phyloP scores from a whole-genome alignment of 345 rosid genomes.

The Geranium rotundifolium region DNA sequence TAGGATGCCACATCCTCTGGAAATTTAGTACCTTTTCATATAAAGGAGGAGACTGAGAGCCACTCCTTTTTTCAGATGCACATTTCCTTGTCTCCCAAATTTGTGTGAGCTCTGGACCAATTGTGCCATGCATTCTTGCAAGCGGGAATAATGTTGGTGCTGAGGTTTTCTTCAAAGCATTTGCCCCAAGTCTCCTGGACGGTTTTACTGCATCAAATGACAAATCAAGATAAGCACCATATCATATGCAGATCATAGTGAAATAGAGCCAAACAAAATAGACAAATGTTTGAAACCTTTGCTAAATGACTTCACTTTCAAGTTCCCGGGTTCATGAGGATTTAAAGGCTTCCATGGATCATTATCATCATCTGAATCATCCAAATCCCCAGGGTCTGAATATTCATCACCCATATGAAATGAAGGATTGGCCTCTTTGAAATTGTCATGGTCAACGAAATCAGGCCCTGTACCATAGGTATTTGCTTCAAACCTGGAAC shows the following conservation, averaged over 20 bases:
- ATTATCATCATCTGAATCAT: conserved; percentile 50
- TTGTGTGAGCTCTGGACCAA: too few relatives aligned
- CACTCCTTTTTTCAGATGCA: too few relatives aligned
- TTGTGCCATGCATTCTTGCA: too few relatives aligned
- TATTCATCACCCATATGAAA: conserved; percentile 37
- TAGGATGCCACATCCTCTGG: too few relatives aligned
- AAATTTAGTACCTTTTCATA: too few relatives aligned
- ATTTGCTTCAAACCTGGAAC: conserved; percentile 23
- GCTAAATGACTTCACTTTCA: conserved; percentile 75
- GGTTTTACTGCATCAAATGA: too few relatives aligned
- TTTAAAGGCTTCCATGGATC: conserved; percentile 94
- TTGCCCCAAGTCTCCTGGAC: too few relatives aligned
- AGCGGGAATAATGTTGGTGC: too few relatives aligned
- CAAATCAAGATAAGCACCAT: not conserved
- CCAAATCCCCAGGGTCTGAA: conserved; percentile 38
- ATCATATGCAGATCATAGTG: conserved; percentile 2
- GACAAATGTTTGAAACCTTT: conserved; percentile 39
- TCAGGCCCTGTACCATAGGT: conserved; percentile 19
- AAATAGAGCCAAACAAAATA: conserved; percentile 8
- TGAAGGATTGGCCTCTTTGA: conserved; percentile 24
- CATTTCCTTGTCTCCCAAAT: too few relatives aligned
- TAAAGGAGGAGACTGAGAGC: too few relatives aligned
- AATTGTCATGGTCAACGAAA: conserved; percentile 21
- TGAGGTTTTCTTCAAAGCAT: too few relatives aligned
- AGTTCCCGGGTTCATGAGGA: conserved; percentile 87